These are phyloP conservation scores for Aspergillus funiculosus DNA, from an alignment of 495 filamentous ascomycete species.

Conservation along the genomic window DNA sequence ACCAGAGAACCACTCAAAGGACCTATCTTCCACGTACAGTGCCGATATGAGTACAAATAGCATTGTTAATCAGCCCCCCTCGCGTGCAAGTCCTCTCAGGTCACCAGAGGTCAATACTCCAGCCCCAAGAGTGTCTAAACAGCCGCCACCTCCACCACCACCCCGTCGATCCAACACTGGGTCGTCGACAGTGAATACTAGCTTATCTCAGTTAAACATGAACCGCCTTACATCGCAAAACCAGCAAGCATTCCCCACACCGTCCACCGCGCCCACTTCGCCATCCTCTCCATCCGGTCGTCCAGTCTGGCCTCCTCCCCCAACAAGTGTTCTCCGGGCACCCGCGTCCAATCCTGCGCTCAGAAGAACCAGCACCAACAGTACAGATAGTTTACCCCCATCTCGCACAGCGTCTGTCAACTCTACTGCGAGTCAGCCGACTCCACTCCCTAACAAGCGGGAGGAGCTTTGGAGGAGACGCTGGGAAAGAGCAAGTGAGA, in stretches of 20 bases:
- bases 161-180: conserved; percentile 34
- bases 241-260: conserved; percentile 27
- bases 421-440: conserved; percentile 11
- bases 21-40: background rate
- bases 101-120: background rate
- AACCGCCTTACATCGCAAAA: conserved; percentile 16
- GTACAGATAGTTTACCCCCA: conserved; percentile 11
- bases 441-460: conserved; percentile 58
- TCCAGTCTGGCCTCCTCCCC: conserved; percentile 22
- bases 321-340: conserved; percentile 18
- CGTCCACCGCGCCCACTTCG: conserved; percentile 29
- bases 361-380: conserved; percentile 16
- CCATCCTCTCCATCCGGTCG: conserved; percentile 33
- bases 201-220: conserved; percentile 5
- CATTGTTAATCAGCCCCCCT: background rate
- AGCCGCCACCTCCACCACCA: conserved; percentile 31
- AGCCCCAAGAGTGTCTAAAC: conserved; percentile 18
- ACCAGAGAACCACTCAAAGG: conserved; percentile 6
- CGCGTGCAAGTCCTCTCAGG: background rate
- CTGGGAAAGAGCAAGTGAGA: conserved; percentile 66
- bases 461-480: conserved; percentile 77
- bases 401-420: conserved; percentile 12
- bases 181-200: conserved; percentile 15
- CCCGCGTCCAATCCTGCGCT: conserved; percentile 29
- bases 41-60: background rate